Base-by-base conservation (phyloP, 345 rosid species). In the Populus tremula region DNA sequence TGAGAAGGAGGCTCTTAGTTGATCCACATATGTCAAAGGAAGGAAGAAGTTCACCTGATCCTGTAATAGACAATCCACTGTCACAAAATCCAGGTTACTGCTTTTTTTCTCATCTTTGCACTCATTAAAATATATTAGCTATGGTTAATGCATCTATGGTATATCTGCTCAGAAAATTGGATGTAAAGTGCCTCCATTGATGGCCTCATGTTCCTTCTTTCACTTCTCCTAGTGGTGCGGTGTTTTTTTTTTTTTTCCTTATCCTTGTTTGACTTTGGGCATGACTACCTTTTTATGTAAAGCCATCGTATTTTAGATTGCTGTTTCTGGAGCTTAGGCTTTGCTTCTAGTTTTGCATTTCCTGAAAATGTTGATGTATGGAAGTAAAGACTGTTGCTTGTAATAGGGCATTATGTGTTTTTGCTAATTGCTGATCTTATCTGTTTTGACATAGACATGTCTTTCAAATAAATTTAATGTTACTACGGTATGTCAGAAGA, bases 61-160 rank as follows among this genome's bases (percentile, higher is more conserved):
- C 87, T 78, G 87, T 87, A 25, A 81, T 95, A 39, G 99, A 95
- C 81, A 95, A 95, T 79, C 99, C 99, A 33, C 85, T 95, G 33
- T 95, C 99, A 8, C 99, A 91, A 87, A 95, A 93, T 84, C 99
- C 99, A 76, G 99, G 99, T 95, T 80, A 73, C 47, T 76, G 73
- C 76, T 41, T 69, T 82, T 50, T 41, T 61, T 21, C 23, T 9
- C 50, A 47, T 47, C 50, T 14, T 4, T 47, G 50, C 50, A 13
- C 18, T 14, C 50, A 12, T 47, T 47, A 47, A 47, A 14, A 47
- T 12, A 12, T 13, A 47, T 47, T 47, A 47, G 16, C 17, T 47
- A 47, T 14, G 5, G 47, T 54, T 39, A 12, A 20, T 43, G 12
- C 21, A 53, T 27, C n/a, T 76, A 8, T 6, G 6, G 64, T 53